Evolutionary conservation across 768 basidiomycete species (phyloP), one percentile per base, ranked within the genome.

Genomic region (Mycena belliarum): DNA sequence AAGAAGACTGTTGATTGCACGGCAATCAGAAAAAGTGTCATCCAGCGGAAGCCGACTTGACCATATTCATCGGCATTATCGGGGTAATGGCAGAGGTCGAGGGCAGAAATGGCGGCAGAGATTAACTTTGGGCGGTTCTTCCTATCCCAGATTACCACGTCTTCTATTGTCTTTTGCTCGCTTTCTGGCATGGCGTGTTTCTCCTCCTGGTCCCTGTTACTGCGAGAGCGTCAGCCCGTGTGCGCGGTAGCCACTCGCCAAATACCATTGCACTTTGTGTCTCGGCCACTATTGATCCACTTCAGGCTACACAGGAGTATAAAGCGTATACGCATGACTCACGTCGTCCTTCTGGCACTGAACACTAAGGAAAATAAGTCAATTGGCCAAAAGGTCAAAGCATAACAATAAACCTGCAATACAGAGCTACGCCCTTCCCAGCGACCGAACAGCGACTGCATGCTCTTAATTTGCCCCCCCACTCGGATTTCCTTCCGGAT

Each of bases 61-160:
- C 62, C 47, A 54, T 60, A 63, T 55, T 63, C 55, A 42, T 63
- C 62, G 4, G 58, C 57, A 28, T 63, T 63, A 48, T 63, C 62
- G 25, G 58, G 62, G 50, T 49, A 48, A 47, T 63, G 58, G 48
- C 62, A 63, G 25, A 63, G 48, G 41, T 60, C 58, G 9, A 63
- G 58, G 24, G 62, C 62, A 45, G 62, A 63, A 24, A 63, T 63
- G 16, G 62, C 58, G 47, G 62, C 58, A 20, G 58, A 45, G 33
- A 63, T 57, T 40, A 63, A 37, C 52, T 60, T 57, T 24, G 49
- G 47, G 23, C 58, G 58, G 50, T 63, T 50, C 52, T 57, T 63
- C 38, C 62, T 49, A 47, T 63, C 62, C 62, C 62, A 63, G 24
- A 56, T 56, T 50, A 63, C 29, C 52, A 63, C 52, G 25, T 60